phyloP scores from a whole-genome alignment of 139 green algal genomes.

The Zygnema circumcarinatum region DNA sequence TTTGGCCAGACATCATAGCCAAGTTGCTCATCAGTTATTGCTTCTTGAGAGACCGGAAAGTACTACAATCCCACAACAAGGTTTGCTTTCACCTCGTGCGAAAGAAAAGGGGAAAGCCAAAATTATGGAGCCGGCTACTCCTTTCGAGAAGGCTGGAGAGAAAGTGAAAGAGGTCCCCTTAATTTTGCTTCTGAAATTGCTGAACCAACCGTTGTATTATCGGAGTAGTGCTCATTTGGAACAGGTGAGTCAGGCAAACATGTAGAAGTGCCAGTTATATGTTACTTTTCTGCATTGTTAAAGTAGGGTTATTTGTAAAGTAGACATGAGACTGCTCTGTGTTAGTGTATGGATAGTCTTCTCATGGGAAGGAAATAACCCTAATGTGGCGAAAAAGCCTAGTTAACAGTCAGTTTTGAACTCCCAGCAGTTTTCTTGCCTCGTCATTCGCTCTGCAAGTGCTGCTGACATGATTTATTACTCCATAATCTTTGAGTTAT shows the following conservation, averaged over 20 bases:
- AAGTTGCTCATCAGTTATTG: slow-evolving; percentile 70
- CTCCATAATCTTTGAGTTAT: too few relatives aligned
- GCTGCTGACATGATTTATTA: too few relatives aligned
- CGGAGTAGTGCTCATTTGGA: slow-evolving; percentile 49
- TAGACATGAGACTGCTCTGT: too few relatives aligned
- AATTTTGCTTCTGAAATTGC: slow-evolving; percentile 77
- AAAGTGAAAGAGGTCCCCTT: slow-evolving; percentile 54
- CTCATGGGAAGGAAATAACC: too few relatives aligned
- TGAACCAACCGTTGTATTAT: slow-evolving; percentile 66
- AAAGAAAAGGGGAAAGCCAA: slow-evolving; percentile 71
- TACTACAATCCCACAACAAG: slow-evolving; percentile 1
- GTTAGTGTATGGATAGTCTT: too few relatives aligned
- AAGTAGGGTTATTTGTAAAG: too few relatives aligned
- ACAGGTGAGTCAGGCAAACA: slow-evolving; percentile 51
- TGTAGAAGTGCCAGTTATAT: too few relatives aligned
- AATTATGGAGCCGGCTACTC: neutral
- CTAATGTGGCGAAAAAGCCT: too few relatives aligned
- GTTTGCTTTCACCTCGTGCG: neutral
- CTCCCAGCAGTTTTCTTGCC: too few relatives aligned
- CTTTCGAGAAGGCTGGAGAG: neutral
- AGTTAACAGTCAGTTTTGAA: too few relatives aligned
- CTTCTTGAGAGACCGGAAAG: slow-evolving; percentile 33
- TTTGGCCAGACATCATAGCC: slow-evolving; percentile 67
- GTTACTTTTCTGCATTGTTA: too few relatives aligned
- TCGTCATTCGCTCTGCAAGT: too few relatives aligned